Evolutionary conservation across 257 asterid species (phyloP), one percentile per base, ranked within the genome.

Genomic region (Nemophila menziesii): DNA sequence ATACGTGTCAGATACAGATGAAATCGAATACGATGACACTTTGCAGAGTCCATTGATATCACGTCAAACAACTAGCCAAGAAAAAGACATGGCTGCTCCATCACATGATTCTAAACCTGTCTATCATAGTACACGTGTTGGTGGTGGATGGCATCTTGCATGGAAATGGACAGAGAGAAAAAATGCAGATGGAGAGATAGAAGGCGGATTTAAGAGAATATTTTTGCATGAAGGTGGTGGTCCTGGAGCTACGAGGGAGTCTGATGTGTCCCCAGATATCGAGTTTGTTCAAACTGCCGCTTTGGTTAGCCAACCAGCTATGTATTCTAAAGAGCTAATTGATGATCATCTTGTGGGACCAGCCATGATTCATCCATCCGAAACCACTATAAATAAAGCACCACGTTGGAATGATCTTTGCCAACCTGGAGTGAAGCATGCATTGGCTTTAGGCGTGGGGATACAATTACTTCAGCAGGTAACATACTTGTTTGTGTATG

Each of bases 131-230:
- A 55, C 56, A 3, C 78, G 73, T 46, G 77, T 80, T 21, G 93
- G 93, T 10, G 67, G 89, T 16, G 93, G 89, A 48, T 80, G 93
- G 93, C 89, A 80, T 61, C 82, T 80, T 51, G 89, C 85, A 2
- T 76, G 79, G 80, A 76, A 75, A 45, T 67, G 77, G 73, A 46
- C 52, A 19, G 80, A 74, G 48, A 61, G 60, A 21, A 65, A 69
- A 33, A 53, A 69, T 20, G 33, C 53, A 40, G 70, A 68, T 50
- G 75, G 65, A 49, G 57, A 62, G 8, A 62, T 44, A 20, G 62
- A 58, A 33, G 79, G 78, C 8, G 63, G 71, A n/a, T 72, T 77
- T 42, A 65, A 66, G 49, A 77, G 93, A 53, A 64, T 77, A 5
- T 80, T 69, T 65, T 57, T 80, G 58, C 85, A 71, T 11, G 71